phyloP scores from a whole-genome alignment of 2,329 filamentous ascomycete species.

The Endocalyx cinctus region DNA sequence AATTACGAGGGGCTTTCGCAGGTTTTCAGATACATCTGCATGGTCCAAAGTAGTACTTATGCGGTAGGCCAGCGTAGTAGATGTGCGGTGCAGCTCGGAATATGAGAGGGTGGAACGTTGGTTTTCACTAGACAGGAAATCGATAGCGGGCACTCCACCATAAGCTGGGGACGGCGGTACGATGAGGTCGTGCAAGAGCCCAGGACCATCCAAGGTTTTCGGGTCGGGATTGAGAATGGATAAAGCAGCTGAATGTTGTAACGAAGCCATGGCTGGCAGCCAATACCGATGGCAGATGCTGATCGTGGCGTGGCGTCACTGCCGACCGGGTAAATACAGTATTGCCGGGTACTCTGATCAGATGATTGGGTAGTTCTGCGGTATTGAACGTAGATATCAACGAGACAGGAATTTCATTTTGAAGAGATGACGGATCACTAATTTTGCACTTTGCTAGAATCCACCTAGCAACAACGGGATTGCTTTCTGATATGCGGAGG shows the following conservation, averaged over 20 bases:
- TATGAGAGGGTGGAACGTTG: slow-evolving; percentile 53
- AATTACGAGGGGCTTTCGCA: slow-evolving; percentile 47
- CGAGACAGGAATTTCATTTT: too few relatives aligned
- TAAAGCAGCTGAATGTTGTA: slow-evolving; percentile 22
- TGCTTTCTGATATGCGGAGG: too few relatives aligned
- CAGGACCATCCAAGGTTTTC: slow-evolving; percentile 40
- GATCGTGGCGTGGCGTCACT: too few relatives aligned
- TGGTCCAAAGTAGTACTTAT: too few relatives aligned
- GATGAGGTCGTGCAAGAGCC: slow-evolving; percentile 42
- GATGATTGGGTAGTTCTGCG: too few relatives aligned
- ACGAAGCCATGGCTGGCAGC: slow-evolving; percentile 11
- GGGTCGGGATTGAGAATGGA: slow-evolving; percentile 58
- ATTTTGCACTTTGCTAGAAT: too few relatives aligned
- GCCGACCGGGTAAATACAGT: too few relatives aligned
- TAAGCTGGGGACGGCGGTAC: neutral
- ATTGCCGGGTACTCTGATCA: too few relatives aligned
- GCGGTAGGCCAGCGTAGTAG: slow-evolving; percentile 50
- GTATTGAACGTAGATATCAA: too few relatives aligned
- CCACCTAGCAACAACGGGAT: too few relatives aligned
- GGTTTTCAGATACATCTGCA: slow-evolving; percentile 18
- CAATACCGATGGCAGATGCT: too few relatives aligned
- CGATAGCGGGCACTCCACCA: slow-evolving; percentile 57
- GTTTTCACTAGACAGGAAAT: slow-evolving; percentile 52
- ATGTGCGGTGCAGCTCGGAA: slow-evolving; percentile 52
- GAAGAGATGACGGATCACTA: too few relatives aligned